These are phyloP conservation scores for Leonotis leonurus DNA, from an alignment of 257 asterid genomes.

Conservation along the genomic window DNA sequence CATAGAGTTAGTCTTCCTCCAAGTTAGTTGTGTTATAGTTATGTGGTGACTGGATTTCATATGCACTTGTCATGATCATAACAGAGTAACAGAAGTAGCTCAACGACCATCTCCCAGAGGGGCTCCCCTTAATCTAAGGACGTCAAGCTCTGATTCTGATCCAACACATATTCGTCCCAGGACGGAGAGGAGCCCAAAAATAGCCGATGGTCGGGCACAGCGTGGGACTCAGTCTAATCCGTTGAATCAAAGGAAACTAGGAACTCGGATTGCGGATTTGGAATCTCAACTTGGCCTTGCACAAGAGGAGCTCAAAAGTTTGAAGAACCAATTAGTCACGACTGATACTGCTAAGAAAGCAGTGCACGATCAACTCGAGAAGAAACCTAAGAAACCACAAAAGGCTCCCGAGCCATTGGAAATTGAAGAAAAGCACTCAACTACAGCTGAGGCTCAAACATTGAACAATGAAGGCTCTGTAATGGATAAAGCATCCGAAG, in stretches of 20 bases:
- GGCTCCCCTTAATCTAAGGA: conserved; percentile 13
- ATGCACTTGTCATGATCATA: not conserved
- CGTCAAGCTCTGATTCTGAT: conserved; percentile 49
- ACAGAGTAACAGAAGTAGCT: conserved; percentile 19
- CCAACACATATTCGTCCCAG: conserved; percentile 40
- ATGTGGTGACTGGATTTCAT: not conserved
- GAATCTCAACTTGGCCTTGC: conserved; percentile 96
- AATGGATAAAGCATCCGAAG: conserved; percentile 29
- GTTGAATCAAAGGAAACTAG: conserved; percentile 62
- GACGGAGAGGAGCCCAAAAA: conserved; percentile 54
- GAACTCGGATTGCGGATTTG: conserved; percentile 83
- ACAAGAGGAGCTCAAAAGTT: conserved; percentile 70
- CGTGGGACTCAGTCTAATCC: conserved; percentile 51
- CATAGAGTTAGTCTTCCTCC: not conserved
- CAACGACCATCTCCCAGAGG: conserved; percentile 24
- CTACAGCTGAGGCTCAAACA: conserved; percentile 11
- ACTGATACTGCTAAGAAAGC: conserved; percentile 49
- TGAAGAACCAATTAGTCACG: conserved; percentile 63
- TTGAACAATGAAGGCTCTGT: conserved; percentile 10
- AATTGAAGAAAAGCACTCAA: conserved; percentile 26
- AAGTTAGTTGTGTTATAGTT: not conserved
- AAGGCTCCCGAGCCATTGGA: conserved; percentile 19
- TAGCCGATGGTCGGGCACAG: conserved; percentile 50
- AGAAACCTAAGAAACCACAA: conserved; percentile 46
- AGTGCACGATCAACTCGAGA: conserved; percentile 57